Conservation (phyloP, 805 yeast genomes). For the Barnettozyma californica region DNA sequence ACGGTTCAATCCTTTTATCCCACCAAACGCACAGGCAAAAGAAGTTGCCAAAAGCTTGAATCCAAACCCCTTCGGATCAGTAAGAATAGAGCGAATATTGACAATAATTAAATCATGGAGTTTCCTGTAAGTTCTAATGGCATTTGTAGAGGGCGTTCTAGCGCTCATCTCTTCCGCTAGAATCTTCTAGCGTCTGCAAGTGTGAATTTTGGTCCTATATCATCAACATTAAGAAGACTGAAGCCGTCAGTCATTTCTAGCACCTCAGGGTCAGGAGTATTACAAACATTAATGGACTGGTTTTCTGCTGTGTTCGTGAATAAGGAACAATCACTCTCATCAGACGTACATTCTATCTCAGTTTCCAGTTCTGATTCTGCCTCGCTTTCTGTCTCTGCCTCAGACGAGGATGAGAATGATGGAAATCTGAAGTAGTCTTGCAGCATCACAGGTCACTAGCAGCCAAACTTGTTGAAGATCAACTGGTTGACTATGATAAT, state of each 20-base stretch:
- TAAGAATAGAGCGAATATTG: neutral
- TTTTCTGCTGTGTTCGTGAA: neutral
- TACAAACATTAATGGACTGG: neutral
- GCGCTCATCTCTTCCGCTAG: neutral
- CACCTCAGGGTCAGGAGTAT: neutral
- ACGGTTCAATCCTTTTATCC: conserved; percentile 3
- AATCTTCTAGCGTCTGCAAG: neutral
- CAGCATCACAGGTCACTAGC: neutral
- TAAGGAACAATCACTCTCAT: neutral
- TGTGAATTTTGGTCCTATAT: neutral
- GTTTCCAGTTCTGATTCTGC: neutral
- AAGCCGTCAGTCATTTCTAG: neutral
- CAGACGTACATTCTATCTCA: neutral
- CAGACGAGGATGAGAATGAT: neutral
- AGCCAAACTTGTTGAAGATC: neutral
- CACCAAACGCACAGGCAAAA: conserved; percentile 14
- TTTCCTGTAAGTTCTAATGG: neutral
- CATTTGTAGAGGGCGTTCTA: neutral
- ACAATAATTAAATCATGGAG: neutral
- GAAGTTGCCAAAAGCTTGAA: conserved; percentile 9
- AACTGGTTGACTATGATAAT: neutral
- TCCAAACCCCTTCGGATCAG: conserved; percentile 8
- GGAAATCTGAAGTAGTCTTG: neutral
- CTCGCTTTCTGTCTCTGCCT: neutral
- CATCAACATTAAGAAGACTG: neutral